Evolutionary conservation across 768 basidiomycete genomes (phyloP).

Genomic region (Boletus insuetus): DNA sequence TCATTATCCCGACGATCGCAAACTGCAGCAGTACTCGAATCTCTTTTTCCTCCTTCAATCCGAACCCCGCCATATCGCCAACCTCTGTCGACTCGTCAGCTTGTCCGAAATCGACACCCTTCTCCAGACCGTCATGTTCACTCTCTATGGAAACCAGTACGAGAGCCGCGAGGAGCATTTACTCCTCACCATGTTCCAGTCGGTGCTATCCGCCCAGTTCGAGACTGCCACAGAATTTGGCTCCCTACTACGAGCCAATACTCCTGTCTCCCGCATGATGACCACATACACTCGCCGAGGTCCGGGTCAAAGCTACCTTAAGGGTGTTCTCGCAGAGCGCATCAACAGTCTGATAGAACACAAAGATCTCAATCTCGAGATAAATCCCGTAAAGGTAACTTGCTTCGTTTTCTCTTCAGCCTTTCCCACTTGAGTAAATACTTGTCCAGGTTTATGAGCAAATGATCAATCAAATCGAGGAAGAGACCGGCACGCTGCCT

Average conservation of each 20-base stretch:
- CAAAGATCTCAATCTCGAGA: conserved; percentile 98
- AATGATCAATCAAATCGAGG: conserved; percentile 98
- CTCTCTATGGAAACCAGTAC: conserved; percentile 98
- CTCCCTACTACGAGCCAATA: conserved; percentile 97
- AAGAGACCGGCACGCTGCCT: conserved; percentile 91
- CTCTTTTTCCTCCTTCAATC: conserved; percentile 98
- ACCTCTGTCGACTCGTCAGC: conserved; percentile 93
- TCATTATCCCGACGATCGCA: conserved; percentile 91
- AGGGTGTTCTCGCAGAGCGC: conserved; percentile 94
- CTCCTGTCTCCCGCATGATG: conserved; percentile 99
- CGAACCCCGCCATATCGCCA: conserved; percentile 95
- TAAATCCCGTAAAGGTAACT: conserved; percentile 93
- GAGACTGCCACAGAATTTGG: conserved; percentile 99
- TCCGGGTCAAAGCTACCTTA: conserved; percentile 97
- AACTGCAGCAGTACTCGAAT: conserved; percentile 94
- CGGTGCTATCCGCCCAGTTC: conserved; percentile 97
- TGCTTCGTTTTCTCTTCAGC: background rate
- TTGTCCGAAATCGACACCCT: conserved; percentile 97
- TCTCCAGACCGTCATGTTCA: conserved; percentile 99
- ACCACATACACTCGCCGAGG: conserved; percentile 99
- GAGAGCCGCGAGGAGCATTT: conserved; percentile 98
- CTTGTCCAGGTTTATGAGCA: conserved; percentile 88
- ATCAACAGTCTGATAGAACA: conserved; percentile 99
- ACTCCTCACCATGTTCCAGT: conserved; percentile 98
- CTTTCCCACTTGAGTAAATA: background rate